Base-by-base conservation (phyloP, 106 monocot genomes). In the Apostasia shenzhenica region DNA sequence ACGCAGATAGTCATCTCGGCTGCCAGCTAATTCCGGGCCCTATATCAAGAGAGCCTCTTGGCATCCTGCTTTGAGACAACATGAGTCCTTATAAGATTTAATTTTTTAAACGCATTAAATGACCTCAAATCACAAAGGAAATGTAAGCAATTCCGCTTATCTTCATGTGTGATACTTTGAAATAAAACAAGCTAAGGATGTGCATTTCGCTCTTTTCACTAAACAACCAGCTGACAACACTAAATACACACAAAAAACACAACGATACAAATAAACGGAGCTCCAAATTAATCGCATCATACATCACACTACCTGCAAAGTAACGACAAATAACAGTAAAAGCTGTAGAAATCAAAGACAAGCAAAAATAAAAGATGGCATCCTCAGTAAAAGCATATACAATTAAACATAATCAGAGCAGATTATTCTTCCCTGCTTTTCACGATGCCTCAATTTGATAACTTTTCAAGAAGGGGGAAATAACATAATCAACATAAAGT, bases 1-100 rank as follows among this genome's bases (percentile, higher is more conserved):
- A 86, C 85, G 78, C 82, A 79, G 76, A 83, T 59, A 82, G 70
- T 83, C 89, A 85, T 88, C 81, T 84, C 94, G 86, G 85, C 94
- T 81, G 85, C 81, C 26, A 83, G 75, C 81, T 83, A 91, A 72
- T 81, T 89, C 83, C 87, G 77, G 86, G 85, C 78, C 67, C 75
- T 82, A 80, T 75, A 78, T 57, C 75, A 81, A 80, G 70, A 73
- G 75, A 80, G 77, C 82, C 80, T 74, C 84, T 77, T 78, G 79
- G 76, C 68, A 78, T 85, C 80, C 80, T 90, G 85, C 85, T 85
- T 73, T 51, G 76, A 90, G 78, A 90, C 70, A 85, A 86, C 67
- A 86, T 80, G 77, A 78, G 75, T 75, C 74, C 60, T 69, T 81
- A 88, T 84, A 72, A 86, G 88, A 71, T 84, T 82, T 70, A 71